phyloP scores from a whole-genome alignment of 306 rosid species.

The Sindora glabra region DNA sequence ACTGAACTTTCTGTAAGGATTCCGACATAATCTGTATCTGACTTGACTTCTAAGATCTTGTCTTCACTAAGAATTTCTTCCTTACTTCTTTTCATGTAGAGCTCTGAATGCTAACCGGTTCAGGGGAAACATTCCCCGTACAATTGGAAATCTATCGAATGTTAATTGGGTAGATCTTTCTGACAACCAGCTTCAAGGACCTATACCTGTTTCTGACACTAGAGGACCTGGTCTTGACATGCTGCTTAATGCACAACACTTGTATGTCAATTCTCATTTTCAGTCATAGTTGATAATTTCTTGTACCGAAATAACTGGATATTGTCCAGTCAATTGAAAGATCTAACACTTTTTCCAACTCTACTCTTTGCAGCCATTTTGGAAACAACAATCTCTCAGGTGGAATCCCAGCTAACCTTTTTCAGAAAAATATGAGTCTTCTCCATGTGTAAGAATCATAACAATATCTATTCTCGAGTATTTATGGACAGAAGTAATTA shows the following conservation, averaged over 20 bases:
- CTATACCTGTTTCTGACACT: constrained; percentile 34
- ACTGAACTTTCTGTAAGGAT: constrained; percentile 30
- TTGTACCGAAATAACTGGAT: background rate
- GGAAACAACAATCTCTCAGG: background rate
- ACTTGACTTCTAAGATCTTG: background rate
- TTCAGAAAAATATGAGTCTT: background rate
- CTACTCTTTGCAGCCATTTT: constrained; percentile 42
- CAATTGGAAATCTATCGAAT: constrained; percentile 40
- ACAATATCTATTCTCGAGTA: background rate
- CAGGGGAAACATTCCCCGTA: constrained; percentile 36
- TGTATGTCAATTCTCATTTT: constrained; percentile 27
- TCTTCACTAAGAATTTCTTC: background rate
- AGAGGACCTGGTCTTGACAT: constrained; percentile 38
- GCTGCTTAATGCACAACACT: constrained; percentile 33
- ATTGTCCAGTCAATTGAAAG: constrained; percentile 4
- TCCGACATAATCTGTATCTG: background rate
- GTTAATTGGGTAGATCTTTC: constrained; percentile 43
- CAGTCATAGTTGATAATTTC: background rate
- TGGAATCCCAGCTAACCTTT: background rate
- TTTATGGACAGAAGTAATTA: background rate
- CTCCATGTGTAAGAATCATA: background rate
- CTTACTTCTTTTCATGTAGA: constrained; percentile 25
- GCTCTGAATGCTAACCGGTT: constrained; percentile 36
- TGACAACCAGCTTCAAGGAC: constrained; percentile 35
- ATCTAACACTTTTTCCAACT: constrained; percentile 10